Evolutionary conservation across 495 filamentous ascomycete genomes (phyloP).

Genomic region (Penicillium parvum): DNA sequence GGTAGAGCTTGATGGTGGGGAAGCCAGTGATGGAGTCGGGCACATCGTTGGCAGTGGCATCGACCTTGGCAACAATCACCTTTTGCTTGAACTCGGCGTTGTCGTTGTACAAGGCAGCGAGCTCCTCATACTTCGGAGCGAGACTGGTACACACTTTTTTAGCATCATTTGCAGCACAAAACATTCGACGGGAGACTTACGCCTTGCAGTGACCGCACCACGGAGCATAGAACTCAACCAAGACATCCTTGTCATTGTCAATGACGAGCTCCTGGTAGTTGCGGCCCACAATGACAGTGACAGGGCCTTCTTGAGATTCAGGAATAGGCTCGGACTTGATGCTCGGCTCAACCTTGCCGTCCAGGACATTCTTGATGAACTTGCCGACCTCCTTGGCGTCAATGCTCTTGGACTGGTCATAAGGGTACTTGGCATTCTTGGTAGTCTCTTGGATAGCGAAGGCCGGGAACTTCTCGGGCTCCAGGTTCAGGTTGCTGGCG

Average conservation of each 20-base stretch:
- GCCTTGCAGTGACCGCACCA: slow-evolving; percentile 99
- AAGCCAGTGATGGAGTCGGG: slow-evolving; percentile 96
- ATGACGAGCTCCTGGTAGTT: slow-evolving; percentile 91
- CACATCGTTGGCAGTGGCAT: slow-evolving; percentile 94
- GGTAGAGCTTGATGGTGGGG: slow-evolving; percentile 98
- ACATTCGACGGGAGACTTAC: slow-evolving; percentile 29
- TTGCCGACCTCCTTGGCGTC: slow-evolving; percentile 67
- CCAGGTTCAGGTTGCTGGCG: slow-evolving; percentile 94
- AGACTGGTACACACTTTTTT: slow-evolving; percentile 35
- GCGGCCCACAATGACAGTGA: slow-evolving; percentile 86
- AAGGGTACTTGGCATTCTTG: slow-evolving; percentile 98
- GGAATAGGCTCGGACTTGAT: slow-evolving; percentile 98
- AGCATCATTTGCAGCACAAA: neutral
- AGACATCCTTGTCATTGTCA: slow-evolving; percentile 92
- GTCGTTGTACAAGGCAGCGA: slow-evolving; percentile 73
- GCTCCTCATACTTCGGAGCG: slow-evolving; percentile 73
- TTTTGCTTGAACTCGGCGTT: slow-evolving; percentile 67
- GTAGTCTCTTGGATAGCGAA: slow-evolving; percentile 96
- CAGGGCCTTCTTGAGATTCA: slow-evolving; percentile 87
- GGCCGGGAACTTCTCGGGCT: slow-evolving; percentile 88
- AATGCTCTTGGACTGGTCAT: slow-evolving; percentile 77
- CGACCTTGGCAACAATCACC: slow-evolving; percentile 95
- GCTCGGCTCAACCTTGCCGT: slow-evolving; percentile 87
- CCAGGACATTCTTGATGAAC: slow-evolving; percentile 84
- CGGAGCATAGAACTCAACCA: slow-evolving; percentile 97